Percentiles rank a stretch among this genome's conserved stretches.
phyloP scores from a whole-genome alignment of 2,329 filamentous ascomycete species.

The Lecanicillium sp. region DNA sequence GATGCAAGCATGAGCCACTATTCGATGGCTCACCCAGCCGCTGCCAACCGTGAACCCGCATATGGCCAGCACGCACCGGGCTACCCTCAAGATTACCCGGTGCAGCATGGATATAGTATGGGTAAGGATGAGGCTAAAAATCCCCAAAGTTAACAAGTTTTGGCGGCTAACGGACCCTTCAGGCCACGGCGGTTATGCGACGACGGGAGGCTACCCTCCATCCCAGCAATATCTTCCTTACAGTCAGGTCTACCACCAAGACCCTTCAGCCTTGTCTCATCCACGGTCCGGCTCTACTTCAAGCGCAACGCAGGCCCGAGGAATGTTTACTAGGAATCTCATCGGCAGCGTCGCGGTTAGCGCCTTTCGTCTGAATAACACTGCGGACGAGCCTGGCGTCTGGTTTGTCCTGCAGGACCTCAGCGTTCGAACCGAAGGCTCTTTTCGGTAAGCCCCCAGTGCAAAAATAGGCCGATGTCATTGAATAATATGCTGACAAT shows the following conservation, averaged over 20 bases:
- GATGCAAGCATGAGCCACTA: slow-evolving; percentile 12
- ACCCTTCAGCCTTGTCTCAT: slow-evolving; percentile 14
- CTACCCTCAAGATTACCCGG: slow-evolving; percentile 26
- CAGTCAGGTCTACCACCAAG: slow-evolving; percentile 18
- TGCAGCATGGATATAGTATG: slow-evolving; percentile 22
- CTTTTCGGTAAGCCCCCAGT: slow-evolving; percentile 59
- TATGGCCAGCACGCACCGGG: slow-evolving; percentile 18
- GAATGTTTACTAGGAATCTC: slow-evolving; percentile 91
- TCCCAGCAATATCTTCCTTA: slow-evolving; percentile 29
- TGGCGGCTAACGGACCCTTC: too few species aligned
- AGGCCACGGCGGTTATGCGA: slow-evolving; percentile 21
- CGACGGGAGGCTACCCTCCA: slow-evolving; percentile 25
- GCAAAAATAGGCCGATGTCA: not conserved
- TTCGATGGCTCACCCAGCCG: slow-evolving; percentile 10
- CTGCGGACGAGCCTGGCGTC: slow-evolving; percentile 73
- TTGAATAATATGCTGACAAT: slow-evolving; percentile 1
- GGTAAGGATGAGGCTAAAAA: too few species aligned
- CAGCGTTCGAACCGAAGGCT: slow-evolving; percentile 86
- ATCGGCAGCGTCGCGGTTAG: slow-evolving; percentile 89
- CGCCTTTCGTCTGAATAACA: slow-evolving; percentile 75
- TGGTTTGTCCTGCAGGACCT: slow-evolving; percentile 97
- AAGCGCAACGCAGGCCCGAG: slow-evolving; percentile 50
- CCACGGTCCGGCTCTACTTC: not conserved
- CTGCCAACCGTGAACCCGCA: slow-evolving; percentile 28
- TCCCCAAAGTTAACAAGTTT: too few species aligned